Conservation (phyloP, 768 basidiomycete species). For the Hydnum rufescens region DNA sequence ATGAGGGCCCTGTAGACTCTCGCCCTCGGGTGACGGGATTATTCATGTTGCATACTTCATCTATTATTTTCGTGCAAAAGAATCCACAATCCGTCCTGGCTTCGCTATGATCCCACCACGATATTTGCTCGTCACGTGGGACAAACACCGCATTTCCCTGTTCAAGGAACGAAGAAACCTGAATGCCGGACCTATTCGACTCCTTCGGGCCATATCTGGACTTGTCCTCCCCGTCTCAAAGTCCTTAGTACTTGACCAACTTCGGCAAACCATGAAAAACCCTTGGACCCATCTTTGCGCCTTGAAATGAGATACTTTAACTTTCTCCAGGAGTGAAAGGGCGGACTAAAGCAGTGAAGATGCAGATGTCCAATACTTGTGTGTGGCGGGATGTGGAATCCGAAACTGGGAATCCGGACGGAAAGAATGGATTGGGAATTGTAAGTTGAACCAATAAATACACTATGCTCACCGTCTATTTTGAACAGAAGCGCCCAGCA, state of each 20-base stretch:
- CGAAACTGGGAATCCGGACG: constrained; percentile 28
- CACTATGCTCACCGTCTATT: constrained; percentile 24
- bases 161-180: too few relatives aligned
- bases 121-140: constrained; percentile 2
- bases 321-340: constrained; percentile 29
- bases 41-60: background rate
- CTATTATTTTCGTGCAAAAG: background rate
- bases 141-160: too few relatives aligned
- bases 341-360: constrained; percentile 50
- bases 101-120: background rate
- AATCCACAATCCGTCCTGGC: background rate
- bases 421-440: background rate
- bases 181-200: too few relatives aligned
- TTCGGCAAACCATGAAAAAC: constrained; percentile 54
- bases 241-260: constrained; percentile 38
- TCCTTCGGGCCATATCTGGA: constrained; percentile 27
- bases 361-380: constrained; percentile 55
- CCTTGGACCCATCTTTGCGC: constrained; percentile 26
- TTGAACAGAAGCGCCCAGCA: constrained; percentile 21
- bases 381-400: constrained; percentile 69
- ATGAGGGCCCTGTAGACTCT: too few relatives aligned
- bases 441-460: background rate
- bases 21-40: background rate
- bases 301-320: constrained; percentile 30
- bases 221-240: constrained; percentile 31